phyloP scores from a whole-genome alignment of 2,329 filamentous ascomycete species.

The Dothidotthia symphoricarpi region DNA sequence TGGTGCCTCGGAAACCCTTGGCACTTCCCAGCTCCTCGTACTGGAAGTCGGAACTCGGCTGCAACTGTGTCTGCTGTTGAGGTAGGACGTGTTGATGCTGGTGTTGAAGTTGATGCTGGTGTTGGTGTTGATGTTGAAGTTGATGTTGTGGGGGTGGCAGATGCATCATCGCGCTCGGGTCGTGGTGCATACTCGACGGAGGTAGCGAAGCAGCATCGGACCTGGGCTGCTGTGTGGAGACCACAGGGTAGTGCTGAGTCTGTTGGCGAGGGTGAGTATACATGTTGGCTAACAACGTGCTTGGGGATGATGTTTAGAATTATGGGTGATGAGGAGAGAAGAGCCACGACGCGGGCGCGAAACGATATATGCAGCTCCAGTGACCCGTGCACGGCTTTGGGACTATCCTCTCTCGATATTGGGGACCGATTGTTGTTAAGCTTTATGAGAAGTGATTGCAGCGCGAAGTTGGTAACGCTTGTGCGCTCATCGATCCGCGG shows the following conservation, averaged over 20 bases:
- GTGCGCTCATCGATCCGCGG: no score
- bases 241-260: slow-evolving; percentile 18
- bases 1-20: no score
- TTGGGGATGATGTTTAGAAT: background rate
- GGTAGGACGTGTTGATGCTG: background rate
- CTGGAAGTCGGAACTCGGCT: slow-evolving; percentile 27
- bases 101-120: background rate
- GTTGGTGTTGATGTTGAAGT: slow-evolving; percentile 4
- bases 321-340: background rate
- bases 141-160: slow-evolving; percentile 10
- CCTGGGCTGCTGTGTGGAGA: slow-evolving; percentile 10
- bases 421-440: no score
- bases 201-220: slow-evolving; percentile 15
- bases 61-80: slow-evolving; percentile 28
- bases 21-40: no score
- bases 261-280: slow-evolving; percentile 22
- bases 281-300: slow-evolving; percentile 10
- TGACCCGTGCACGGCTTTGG: no score
- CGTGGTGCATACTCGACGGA: slow-evolving; percentile 7
- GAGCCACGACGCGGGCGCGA: background rate
- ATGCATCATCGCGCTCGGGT: slow-evolving; percentile 15
- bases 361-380: no score
- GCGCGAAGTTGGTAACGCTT: no score
- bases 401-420: no score
- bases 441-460: no score